A percentile compares a stretch with the other conserved stretches of the same genome.
Conservation (phyloP, 495 filamentous ascomycete species). For the Hyaloscypha finlandica region DNA sequence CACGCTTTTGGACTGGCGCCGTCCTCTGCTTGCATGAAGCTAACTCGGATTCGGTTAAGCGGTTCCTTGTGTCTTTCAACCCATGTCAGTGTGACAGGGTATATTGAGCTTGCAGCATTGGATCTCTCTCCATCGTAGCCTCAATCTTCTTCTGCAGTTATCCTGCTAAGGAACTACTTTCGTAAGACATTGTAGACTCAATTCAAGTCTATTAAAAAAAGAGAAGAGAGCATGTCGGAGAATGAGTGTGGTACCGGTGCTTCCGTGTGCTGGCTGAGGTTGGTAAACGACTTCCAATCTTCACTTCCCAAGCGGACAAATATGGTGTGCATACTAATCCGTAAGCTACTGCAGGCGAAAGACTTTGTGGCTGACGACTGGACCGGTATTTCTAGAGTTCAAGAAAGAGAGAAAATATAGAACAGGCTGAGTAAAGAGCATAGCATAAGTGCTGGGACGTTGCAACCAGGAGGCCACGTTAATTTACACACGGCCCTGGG, state of each 20-base stretch:
- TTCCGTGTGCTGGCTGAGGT: background rate
- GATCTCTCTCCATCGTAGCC: background rate
- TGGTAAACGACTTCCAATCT: background rate
- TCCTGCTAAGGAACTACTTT: background rate
- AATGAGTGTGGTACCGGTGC: background rate
- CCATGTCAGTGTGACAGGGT: background rate
- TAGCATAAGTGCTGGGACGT: constrained; percentile 30
- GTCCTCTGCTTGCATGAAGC: background rate
- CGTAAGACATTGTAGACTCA: background rate
- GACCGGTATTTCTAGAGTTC: constrained; percentile 30
- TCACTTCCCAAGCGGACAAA: background rate
- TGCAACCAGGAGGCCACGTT: background rate
- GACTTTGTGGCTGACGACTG: constrained; percentile 31
- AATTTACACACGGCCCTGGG: background rate
- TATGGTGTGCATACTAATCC: background rate
- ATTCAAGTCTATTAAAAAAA: background rate
- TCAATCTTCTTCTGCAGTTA: background rate
- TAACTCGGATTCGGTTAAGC: background rate
- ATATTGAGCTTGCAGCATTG: background rate
- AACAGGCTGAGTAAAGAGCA: constrained; percentile 37
- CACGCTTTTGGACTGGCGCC: background rate
- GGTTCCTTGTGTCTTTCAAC: background rate
- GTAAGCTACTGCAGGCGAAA: background rate
- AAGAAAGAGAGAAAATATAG: constrained; percentile 33
- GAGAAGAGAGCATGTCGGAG: background rate